Base-by-base conservation (phyloP, 208 protist genomes). In the Lotmaria passim region DNA sequence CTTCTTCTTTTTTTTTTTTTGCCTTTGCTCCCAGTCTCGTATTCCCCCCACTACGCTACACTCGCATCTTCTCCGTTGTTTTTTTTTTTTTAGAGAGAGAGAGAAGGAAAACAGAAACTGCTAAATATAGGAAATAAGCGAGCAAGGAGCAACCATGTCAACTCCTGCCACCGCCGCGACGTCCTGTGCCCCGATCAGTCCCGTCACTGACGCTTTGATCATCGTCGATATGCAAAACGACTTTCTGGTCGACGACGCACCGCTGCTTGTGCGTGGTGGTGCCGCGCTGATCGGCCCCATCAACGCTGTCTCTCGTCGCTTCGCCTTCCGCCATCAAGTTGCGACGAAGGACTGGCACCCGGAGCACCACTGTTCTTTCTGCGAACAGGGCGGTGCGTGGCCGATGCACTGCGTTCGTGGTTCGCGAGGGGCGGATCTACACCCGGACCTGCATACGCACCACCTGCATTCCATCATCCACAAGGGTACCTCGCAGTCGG, bases 221-320 rank as follows among this genome's bases (percentile, higher is more conserved):
- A 73, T 90, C 19, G 82, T 87, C 2, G 87, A 93, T 65, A 73
- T 93, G 75, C 86, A 94, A 41, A 86, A 84, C 33, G 86, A 92
- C 69, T 92, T 94, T 70, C 73, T 87, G 34, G 12, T 55, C 5
- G 47, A 85, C 5, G 70, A 47, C 21, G 89, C 80, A 0, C 47
- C 85, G n/a, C 78, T 93, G 17, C 67, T 60, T 31, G 82, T 91
- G 2, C 43, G 61, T 0, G 71, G 60, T n/a, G 83, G 68, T 23
- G 51, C 21, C 12, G 47, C 75, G 3, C 58, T 88, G 4, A 34
- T 91, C 39, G 55, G 56, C 0, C 46, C 63, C 48, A 88, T 94
- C 66, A 91, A 91, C 70, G 12, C n/a, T 15, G 12, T 84, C 2
- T 66, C 77, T 12, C 12, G 30, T 24, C 15, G 3, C 7, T 11